Percentiles rank a stretch among this genome's conserved stretches.
Evolutionary conservation across 495 filamentous ascomycete species (phyloP).

Genomic region (Echria macrotheca): DNA sequence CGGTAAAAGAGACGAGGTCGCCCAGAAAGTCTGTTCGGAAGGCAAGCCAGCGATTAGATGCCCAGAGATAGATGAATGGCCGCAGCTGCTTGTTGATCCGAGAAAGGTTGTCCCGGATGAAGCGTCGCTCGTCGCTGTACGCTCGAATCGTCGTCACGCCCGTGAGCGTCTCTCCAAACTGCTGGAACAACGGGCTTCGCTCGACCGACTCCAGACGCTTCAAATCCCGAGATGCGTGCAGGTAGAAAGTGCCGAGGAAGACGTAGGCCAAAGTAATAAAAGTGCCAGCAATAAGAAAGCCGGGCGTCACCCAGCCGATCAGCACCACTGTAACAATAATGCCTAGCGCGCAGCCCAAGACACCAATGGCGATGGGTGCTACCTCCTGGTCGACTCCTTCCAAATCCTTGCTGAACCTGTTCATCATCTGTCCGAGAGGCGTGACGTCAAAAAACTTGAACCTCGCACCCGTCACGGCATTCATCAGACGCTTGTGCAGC

Average conservation of each 20-base stretch:
- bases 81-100: constrained; percentile 87
- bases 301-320: constrained; percentile 89
- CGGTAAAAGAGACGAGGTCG: constrained; percentile 89
- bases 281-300: constrained; percentile 79
- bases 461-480: constrained; percentile 75
- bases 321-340: constrained; percentile 85
- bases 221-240: constrained; percentile 85
- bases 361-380: constrained; percentile 73
- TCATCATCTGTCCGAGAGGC: constrained; percentile 95
- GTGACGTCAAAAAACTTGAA: constrained; percentile 99
- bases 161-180: constrained; percentile 93
- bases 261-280: constrained; percentile 83
- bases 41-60: constrained; percentile 93
- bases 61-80: constrained; percentile 96
- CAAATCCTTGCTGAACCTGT: constrained; percentile 95
- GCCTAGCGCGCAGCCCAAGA: constrained; percentile 49
- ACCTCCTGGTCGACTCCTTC: constrained; percentile 96
- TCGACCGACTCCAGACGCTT: constrained; percentile 95
- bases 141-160: constrained; percentile 98
- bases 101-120: constrained; percentile 85
- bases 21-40: constrained; percentile 88
- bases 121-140: constrained; percentile 89
- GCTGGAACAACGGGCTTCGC: constrained; percentile 92
- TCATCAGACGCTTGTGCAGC: constrained; percentile 75
- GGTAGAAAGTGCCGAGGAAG: constrained; percentile 79